Conservation (phyloP, 139 green algal genomes). For the Nannochloris sp. region DNA sequence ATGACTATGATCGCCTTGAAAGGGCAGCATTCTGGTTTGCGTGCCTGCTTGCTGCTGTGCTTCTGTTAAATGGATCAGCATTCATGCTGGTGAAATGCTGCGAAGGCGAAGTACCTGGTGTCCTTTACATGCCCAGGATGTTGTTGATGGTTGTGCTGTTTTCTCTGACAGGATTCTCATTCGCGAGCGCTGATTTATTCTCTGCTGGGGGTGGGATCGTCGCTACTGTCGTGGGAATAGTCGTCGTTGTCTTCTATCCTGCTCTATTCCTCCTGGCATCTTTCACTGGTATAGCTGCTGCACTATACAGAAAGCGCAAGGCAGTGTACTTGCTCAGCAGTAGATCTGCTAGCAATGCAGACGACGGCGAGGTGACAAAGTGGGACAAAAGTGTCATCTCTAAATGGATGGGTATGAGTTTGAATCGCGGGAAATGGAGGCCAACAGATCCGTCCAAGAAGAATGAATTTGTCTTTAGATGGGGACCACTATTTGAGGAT, state of each 20-base stretch:
- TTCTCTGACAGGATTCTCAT: slow-evolving; percentile 2
- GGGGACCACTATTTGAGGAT: slow-evolving; percentile 14
- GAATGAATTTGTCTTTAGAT: slow-evolving; percentile 12
- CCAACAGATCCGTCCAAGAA: neutral
- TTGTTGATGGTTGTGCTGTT: slow-evolving; percentile 1
- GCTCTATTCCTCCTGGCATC: slow-evolving; percentile 3
- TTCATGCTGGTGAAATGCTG: slow-evolving; percentile 7
- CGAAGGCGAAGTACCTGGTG: slow-evolving; percentile 11
- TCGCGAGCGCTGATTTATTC: neutral
- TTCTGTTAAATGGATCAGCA: slow-evolving; percentile 1
- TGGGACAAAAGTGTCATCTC: slow-evolving; percentile 8
- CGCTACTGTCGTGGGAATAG: slow-evolving; percentile 3
- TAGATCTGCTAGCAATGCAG: neutral
- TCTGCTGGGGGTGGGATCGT: neutral
- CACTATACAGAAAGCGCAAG: slow-evolving; percentile 5
- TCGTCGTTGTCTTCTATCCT: slow-evolving; percentile 2
- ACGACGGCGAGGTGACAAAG: neutral
- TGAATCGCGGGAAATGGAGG: slow-evolving; percentile 12
- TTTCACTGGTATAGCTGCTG: neutral
- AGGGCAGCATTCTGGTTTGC: slow-evolving; percentile 9
- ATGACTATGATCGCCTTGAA: neutral
- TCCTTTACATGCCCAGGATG: slow-evolving; percentile 11
- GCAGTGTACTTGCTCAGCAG: slow-evolving; percentile 11
- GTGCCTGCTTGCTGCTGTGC: neutral
- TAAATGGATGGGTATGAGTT: slow-evolving; percentile 14